phyloP scores from a whole-genome alignment of 2,329 filamentous ascomycete genomes.

The Colletotrichum sp. region DNA sequence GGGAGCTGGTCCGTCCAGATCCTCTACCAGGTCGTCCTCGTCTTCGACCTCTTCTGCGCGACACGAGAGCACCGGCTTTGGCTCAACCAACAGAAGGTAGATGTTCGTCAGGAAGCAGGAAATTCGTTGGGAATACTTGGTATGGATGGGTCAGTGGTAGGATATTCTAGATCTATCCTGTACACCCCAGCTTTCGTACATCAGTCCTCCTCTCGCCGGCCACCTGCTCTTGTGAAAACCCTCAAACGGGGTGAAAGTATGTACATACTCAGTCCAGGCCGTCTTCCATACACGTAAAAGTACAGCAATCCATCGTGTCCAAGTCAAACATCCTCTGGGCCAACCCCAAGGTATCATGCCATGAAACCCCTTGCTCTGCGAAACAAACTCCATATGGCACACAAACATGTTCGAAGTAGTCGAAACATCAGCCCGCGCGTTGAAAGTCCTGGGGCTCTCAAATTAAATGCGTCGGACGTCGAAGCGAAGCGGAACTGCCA shows the following conservation, averaged over 20 bases:
- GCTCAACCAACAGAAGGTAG: slow-evolving; percentile 67
- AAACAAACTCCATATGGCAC: slow-evolving; percentile 19
- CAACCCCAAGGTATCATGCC: slow-evolving; percentile 23
- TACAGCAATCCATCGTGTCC: slow-evolving; percentile 23
- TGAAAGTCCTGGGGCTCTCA: not conserved
- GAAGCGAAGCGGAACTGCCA: not conserved
- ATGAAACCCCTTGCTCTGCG: slow-evolving; percentile 5
- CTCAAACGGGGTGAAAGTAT: not conserved
- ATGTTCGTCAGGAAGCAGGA: not conserved
- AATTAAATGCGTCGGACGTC: not conserved
- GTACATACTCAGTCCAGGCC: slow-evolving; percentile 19
- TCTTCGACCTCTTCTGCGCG: slow-evolving; percentile 56
- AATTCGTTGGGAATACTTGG: not conserved
- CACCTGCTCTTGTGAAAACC: not conserved
- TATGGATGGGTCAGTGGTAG: slow-evolving; percentile 5
- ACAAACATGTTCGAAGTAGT: slow-evolving; percentile 2
- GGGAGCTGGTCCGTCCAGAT: slow-evolving; percentile 38
- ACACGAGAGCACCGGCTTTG: slow-evolving; percentile 75
- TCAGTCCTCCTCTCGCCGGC: not conserved
- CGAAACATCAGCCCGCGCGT: not conserved
- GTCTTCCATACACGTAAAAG: slow-evolving; percentile 24
- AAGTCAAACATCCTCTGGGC: slow-evolving; percentile 13
- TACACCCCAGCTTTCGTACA: not conserved
- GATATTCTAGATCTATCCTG: slow-evolving; percentile 21
- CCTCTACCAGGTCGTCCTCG: slow-evolving; percentile 42